Percentiles rank a stretch among this genome's conserved stretches.
Conservation (phyloP, 495 filamentous ascomycete species). For the Haplographium delicatum region DNA sequence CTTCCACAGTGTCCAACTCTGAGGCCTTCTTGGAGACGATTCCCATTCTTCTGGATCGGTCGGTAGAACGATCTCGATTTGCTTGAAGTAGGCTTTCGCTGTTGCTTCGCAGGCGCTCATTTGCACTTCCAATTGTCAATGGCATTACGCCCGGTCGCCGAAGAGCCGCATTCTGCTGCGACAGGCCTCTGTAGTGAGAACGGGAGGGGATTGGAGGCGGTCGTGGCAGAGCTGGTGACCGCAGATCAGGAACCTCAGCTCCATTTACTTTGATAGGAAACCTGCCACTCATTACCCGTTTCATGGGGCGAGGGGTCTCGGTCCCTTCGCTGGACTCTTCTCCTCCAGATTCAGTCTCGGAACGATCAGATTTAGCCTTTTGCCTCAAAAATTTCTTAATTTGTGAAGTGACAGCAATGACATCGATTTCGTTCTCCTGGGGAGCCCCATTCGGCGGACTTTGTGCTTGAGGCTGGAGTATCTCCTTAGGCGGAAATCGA, state of each 20-base stretch:
- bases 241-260: slow-evolving; percentile 46
- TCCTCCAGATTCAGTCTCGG: slow-evolving; percentile 56
- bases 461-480: slow-evolving; percentile 42
- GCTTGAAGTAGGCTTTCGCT: slow-evolving; percentile 70
- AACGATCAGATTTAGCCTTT: slow-evolving; percentile 46
- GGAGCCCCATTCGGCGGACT: slow-evolving; percentile 37
- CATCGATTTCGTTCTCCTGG: slow-evolving; percentile 49
- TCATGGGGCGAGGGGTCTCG: slow-evolving; percentile 73
- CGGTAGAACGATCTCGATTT: slow-evolving; percentile 34
- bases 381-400: slow-evolving; percentile 75
- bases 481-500: slow-evolving; percentile 57
- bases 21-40: slow-evolving; percentile 70
- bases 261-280: slow-evolving; percentile 80
- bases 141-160: slow-evolving; percentile 67
- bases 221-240: slow-evolving; percentile 60
- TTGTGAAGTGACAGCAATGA: slow-evolving; percentile 61
- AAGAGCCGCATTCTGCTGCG: slow-evolving; percentile 60
- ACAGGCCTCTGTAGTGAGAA: slow-evolving; percentile 74
- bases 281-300: slow-evolving; percentile 66
- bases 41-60: slow-evolving; percentile 70
- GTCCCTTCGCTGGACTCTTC: slow-evolving; percentile 60
- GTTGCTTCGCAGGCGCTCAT: slow-evolving; percentile 82
- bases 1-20: slow-evolving; percentile 71
- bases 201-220: slow-evolving; percentile 68
- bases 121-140: slow-evolving; percentile 59